phyloP scores from a whole-genome alignment of 768 basidiomycete genomes.

The Trametes elegans region DNA sequence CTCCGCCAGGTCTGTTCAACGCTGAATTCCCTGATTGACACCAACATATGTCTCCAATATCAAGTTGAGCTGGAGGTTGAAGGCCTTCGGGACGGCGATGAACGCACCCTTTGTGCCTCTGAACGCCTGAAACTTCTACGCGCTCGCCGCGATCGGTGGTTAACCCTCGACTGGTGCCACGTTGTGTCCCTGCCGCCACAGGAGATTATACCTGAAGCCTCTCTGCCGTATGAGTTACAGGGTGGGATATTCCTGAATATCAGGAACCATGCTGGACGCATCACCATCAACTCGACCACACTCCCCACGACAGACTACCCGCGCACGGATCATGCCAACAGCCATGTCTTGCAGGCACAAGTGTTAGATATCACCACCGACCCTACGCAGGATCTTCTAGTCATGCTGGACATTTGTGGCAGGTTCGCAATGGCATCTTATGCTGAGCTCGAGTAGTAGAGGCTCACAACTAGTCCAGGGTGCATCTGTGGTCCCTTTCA shows the following conservation, averaged over 20 bases:
- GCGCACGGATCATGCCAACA: slow-evolving; percentile 21
- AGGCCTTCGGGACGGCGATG: slow-evolving; percentile 22
- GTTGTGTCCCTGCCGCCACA: slow-evolving; percentile 3
- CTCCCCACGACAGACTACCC: slow-evolving; percentile 21
- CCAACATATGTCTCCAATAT: slow-evolving; percentile 28
- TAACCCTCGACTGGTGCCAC: slow-evolving; percentile 29
- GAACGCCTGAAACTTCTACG: slow-evolving; percentile 35
- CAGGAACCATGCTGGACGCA: neutral
- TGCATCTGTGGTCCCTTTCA: slow-evolving; percentile 45
- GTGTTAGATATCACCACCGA: slow-evolving; percentile 60
- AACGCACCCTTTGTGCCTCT: slow-evolving; percentile 17
- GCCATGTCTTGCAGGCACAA: slow-evolving; percentile 37
- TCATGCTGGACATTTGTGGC: slow-evolving; percentile 34
- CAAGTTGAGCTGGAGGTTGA: slow-evolving; percentile 31
- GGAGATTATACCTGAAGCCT: slow-evolving; percentile 37
- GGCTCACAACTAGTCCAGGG: slow-evolving; percentile 21
- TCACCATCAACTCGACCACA: slow-evolving; percentile 27
- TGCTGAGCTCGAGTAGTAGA: neutral
- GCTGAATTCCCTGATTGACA: slow-evolving; percentile 19
- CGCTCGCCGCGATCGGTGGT: slow-evolving; percentile 37
- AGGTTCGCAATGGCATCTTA: slow-evolving; percentile 21
- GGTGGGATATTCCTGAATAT: slow-evolving; percentile 53
- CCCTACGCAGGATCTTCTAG: slow-evolving; percentile 58
- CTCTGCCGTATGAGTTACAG: slow-evolving; percentile 58
- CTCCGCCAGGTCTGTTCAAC: slow-evolving; percentile 26